Conservation (phyloP, 2,329 filamentous ascomycete genomes). For the Penicillium palitans region DNA sequence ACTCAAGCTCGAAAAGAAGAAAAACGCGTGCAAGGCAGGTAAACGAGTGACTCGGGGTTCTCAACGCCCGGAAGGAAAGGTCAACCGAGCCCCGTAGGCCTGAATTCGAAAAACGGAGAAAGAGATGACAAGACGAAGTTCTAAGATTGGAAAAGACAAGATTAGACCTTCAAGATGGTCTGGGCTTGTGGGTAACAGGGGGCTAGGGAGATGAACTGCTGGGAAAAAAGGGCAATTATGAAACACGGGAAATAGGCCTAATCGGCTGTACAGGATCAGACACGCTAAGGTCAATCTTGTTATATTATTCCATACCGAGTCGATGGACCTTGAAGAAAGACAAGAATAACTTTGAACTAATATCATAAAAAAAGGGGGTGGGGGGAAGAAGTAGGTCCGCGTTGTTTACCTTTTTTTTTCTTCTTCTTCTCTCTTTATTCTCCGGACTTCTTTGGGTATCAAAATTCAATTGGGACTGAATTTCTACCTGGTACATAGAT, state of each 20-base stretch:
- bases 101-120: conserved; percentile 14
- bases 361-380: conserved; percentile 5
- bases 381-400: background rate
- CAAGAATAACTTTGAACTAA: background rate
- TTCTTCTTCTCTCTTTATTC: background rate
- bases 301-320: background rate
- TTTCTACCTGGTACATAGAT: background rate
- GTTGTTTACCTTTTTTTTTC: conserved; percentile 4
- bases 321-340: background rate
- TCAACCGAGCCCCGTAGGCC: conserved; percentile 25
- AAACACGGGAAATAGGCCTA: conserved; percentile 3
- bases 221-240: conserved; percentile 10
- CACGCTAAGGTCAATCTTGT: conserved; percentile 1
- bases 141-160: conserved; percentile 13
- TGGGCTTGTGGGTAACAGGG: conserved; percentile 18
- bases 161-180: conserved; percentile 12
- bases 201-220: conserved; percentile 16
- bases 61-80: conserved; percentile 22
- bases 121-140: conserved; percentile 18
- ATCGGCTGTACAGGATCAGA: background rate
- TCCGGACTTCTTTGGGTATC: background rate
- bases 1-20: conserved; percentile 17
- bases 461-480: background rate
- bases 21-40: conserved; percentile 17
- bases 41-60: conserved; percentile 27